These are phyloP conservation scores for Candida saitoana DNA, from an alignment of 805 yeast species.

Conservation along the genomic window DNA sequence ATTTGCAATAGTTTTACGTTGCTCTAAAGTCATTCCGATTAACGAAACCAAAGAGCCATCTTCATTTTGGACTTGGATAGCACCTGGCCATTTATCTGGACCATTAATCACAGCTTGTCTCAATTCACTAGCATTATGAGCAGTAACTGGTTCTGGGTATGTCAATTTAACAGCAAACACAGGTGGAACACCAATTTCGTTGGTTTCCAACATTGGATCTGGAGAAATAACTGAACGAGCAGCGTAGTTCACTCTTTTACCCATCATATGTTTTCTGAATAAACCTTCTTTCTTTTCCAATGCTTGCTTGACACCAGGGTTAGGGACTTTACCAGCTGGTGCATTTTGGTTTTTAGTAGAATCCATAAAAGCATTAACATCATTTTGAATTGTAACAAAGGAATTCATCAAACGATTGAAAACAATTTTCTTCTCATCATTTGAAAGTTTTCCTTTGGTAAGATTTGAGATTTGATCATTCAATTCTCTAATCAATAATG, in stretches of 20 bases:
- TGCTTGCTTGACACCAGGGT: constrained; percentile 96
- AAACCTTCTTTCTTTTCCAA: constrained; percentile 97
- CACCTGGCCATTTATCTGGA: constrained; percentile 99
- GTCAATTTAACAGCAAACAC: constrained; percentile 94
- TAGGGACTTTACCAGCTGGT: constrained; percentile 63
- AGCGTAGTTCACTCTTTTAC: constrained; percentile 97
- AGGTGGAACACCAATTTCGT: constrained; percentile 98
- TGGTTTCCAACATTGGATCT: constrained; percentile 96
- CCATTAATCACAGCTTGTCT: constrained; percentile 96
- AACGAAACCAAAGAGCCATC: constrained; percentile 82
- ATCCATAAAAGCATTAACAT: constrained; percentile 90
- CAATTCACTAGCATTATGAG: constrained; percentile 83
- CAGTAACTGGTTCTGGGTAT: constrained; percentile 96
- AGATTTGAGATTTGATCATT: constrained; percentile 70
- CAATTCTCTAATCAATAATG: constrained; percentile 79
- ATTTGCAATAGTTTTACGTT: constrained; percentile 90
- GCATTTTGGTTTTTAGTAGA: constrained; percentile 81
- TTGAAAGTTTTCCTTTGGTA: constrained; percentile 33
- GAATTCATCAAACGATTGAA: constrained; percentile 93
- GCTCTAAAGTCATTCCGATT: constrained; percentile 86
- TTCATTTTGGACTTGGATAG: constrained; percentile 91
- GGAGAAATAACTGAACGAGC: constrained; percentile 99
- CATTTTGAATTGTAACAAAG: constrained; percentile 91
- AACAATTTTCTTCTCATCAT: constrained; percentile 68
- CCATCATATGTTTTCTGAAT: constrained; percentile 99